Evolutionary conservation across 495 filamentous ascomycete genomes (phyloP).

Genomic region (Penicillium robsamsonii): DNA sequence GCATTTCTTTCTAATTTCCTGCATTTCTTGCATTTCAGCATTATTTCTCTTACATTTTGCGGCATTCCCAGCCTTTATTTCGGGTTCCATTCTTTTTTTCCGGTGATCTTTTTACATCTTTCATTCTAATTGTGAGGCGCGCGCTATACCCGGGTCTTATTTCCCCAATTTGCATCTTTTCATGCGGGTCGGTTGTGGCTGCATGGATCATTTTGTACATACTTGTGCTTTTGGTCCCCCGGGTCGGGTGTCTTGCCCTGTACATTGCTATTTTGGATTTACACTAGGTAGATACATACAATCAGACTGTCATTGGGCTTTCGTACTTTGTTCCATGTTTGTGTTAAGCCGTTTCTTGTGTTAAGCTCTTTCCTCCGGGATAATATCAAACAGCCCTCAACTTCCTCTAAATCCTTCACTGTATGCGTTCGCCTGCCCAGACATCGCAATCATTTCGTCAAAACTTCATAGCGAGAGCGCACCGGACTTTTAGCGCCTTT

Average conservation of each 20-base stretch:
- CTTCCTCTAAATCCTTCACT: too few relatives aligned
- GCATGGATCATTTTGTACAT: slow-evolving; percentile 16
- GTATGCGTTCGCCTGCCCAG: too few relatives aligned
- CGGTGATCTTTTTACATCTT: slow-evolving; percentile 6
- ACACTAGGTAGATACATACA: slow-evolving; percentile 17
- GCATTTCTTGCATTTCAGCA: slow-evolving; percentile 6
- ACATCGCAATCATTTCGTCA: too few relatives aligned
- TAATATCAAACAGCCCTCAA: too few relatives aligned
- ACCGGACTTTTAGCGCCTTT: too few relatives aligned
- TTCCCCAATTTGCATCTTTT: slow-evolving; percentile 15
- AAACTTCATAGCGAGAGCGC: too few relatives aligned
- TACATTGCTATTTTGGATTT: slow-evolving; percentile 10
- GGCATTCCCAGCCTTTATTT: slow-evolving; percentile 9
- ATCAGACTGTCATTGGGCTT: slow-evolving; percentile 13
- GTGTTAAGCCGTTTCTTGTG: too few relatives aligned
- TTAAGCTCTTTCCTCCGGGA: too few relatives aligned
- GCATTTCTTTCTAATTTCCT: background rate
- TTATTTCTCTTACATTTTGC: slow-evolving; percentile 1
- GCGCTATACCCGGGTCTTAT: slow-evolving; percentile 41
- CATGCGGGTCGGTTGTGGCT: slow-evolving; percentile 1
- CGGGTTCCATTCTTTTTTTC: slow-evolving; percentile 7
- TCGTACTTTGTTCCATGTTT: background rate
- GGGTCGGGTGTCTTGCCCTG: slow-evolving; percentile 19
- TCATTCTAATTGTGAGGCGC: slow-evolving; percentile 34
- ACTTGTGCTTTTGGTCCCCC: slow-evolving; percentile 14